phyloP scores from a whole-genome alignment of 768 basidiomycete species.

The Serendipita sp. region DNA sequence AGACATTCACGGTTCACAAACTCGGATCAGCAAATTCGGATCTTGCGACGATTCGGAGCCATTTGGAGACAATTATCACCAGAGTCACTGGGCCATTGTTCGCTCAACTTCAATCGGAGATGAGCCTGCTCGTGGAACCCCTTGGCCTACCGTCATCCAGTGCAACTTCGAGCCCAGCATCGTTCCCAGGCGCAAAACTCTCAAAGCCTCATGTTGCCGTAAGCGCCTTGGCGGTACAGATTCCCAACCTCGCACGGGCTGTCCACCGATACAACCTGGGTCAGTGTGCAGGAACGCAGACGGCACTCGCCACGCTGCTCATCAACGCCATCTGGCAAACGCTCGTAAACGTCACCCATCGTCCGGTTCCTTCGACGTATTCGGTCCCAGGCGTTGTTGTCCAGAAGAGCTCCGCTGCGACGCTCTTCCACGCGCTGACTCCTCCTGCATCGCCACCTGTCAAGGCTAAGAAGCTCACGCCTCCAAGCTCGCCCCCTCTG shows the following conservation, averaged over 20 bases:
- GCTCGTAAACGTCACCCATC: slow-evolving; percentile 52
- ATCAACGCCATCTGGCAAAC: slow-evolving; percentile 63
- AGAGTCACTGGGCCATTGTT: slow-evolving; percentile 53
- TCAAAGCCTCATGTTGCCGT: slow-evolving; percentile 40
- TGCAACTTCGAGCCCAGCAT: slow-evolving; percentile 10
- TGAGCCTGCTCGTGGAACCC: slow-evolving; percentile 45
- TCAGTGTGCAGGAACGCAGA: slow-evolving; percentile 31
- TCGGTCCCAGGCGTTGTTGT: slow-evolving; percentile 13
- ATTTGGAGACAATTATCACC: slow-evolving; percentile 49
- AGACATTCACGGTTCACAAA: slow-evolving; percentile 48
- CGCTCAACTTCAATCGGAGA: slow-evolving; percentile 40
- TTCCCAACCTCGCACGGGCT: slow-evolving; percentile 46
- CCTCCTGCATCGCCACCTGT: neutral
- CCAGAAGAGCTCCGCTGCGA: slow-evolving; percentile 16
- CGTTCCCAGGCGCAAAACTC: slow-evolving; percentile 9
- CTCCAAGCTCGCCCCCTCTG: slow-evolving; percentile 6
- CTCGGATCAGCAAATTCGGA: slow-evolving; percentile 34
- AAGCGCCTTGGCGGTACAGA: slow-evolving; percentile 36
- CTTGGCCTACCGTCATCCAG: slow-evolving; percentile 33
- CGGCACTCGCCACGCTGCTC: slow-evolving; percentile 49
- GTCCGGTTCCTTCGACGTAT: slow-evolving; percentile 17
- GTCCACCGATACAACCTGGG: slow-evolving; percentile 30
- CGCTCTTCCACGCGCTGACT: slow-evolving; percentile 10
- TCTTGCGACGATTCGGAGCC: slow-evolving; percentile 51
- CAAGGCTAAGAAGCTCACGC: neutral